Conservation (phyloP, 2,329 filamentous ascomycete genomes). For the Ophiosphaerella korrae region DNA sequence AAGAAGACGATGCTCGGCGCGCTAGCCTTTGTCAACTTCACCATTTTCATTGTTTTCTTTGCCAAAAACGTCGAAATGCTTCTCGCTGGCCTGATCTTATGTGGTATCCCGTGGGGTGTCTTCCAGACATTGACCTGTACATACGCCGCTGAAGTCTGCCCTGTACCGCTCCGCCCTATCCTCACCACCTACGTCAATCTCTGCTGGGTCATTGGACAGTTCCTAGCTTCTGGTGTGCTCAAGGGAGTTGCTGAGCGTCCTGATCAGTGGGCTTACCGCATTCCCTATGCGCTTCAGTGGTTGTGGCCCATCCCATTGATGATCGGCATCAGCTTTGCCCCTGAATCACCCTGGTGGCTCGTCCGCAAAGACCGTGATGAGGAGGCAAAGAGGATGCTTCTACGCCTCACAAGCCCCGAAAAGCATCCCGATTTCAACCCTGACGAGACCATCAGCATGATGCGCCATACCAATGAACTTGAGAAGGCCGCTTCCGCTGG, state of each 20-base stretch:
- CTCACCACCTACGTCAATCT: constrained; percentile 73
- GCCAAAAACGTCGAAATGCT: constrained; percentile 59
- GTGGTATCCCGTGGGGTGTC: constrained; percentile 53
- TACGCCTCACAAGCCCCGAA: constrained; percentile 65
- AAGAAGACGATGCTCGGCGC: constrained; percentile 47
- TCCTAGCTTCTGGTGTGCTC: constrained; percentile 73
- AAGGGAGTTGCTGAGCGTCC: constrained; percentile 67
- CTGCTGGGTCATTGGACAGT: constrained; percentile 76
- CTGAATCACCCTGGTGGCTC: constrained; percentile 76
- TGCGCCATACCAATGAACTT: constrained; percentile 83
- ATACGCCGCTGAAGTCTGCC: constrained; percentile 66
- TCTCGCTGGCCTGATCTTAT: constrained; percentile 62
- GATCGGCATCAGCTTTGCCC: constrained; percentile 69
- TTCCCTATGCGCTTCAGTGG: constrained; percentile 73
- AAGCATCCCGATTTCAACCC: constrained; percentile 49
- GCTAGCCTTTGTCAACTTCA: constrained; percentile 31
- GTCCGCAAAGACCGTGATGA: constrained; percentile 68
- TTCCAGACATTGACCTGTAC: constrained; percentile 56
- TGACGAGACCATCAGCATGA: constrained; percentile 76
- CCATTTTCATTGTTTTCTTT: constrained; percentile 47
- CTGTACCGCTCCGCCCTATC: constrained; percentile 67
- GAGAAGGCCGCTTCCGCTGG: constrained; percentile 72
- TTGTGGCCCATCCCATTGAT: constrained; percentile 74
- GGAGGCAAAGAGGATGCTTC: constrained; percentile 68
- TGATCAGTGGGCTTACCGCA: constrained; percentile 71